These are phyloP conservation scores for Daedalea quercina DNA, from an alignment of 768 basidiomycete genomes.

Conservation along the genomic window DNA sequence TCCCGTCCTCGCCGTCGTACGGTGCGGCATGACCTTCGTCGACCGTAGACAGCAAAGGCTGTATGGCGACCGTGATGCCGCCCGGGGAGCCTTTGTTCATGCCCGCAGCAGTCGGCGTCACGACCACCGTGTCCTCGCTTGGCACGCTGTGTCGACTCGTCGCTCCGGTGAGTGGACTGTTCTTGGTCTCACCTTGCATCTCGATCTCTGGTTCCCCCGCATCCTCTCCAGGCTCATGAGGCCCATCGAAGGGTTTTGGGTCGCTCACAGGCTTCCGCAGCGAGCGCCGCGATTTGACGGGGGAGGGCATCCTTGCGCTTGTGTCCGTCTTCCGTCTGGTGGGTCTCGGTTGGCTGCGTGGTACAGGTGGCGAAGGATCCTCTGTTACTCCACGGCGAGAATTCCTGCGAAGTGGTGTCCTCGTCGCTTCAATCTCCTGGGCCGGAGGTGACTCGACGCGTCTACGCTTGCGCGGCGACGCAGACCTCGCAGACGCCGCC, in stretches of 20 bases:
- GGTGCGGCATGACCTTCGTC: background rate
- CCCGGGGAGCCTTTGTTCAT: constrained; percentile 17
- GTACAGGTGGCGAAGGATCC: background rate
- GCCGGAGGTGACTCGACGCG: constrained; percentile 21
- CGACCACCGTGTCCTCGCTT: constrained; percentile 51
- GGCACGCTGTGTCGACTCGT: constrained; percentile 49
- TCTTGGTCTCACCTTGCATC: constrained; percentile 47
- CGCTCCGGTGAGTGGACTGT: constrained; percentile 41
- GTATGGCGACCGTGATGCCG: background rate
- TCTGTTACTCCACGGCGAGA: background rate
- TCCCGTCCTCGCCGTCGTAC: constrained; percentile 12
- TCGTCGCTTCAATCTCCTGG: constrained; percentile 14
- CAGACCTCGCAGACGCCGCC: constrained; percentile 8
- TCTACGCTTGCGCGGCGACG: constrained; percentile 22
- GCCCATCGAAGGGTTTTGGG: background rate
- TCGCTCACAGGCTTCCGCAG: background rate
- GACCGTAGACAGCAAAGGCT: background rate
- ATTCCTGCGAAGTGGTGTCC: background rate
- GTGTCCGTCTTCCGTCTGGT: background rate
- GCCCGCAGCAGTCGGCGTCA: constrained; percentile 25
- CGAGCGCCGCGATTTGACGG: background rate
- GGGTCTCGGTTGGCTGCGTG: background rate
- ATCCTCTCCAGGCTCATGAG: background rate
- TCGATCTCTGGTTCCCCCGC: constrained; percentile 16
- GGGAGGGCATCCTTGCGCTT: background rate